Evolutionary conservation across 73 alveolate species (phyloP).

Genomic region (Blepharisma stoltei): DNA sequence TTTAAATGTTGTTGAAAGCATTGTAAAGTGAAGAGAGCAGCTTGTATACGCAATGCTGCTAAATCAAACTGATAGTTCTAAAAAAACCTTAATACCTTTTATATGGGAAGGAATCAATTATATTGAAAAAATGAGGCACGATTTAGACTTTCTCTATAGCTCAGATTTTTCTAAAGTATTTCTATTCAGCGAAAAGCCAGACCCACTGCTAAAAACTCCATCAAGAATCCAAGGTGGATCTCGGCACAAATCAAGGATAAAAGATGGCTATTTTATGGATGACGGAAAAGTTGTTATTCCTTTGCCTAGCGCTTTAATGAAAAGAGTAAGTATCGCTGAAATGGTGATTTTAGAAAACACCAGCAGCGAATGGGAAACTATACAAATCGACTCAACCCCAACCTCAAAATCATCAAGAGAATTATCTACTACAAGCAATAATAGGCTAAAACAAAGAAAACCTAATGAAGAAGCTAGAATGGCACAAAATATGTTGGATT

Average conservation of each 20-base stretch:
- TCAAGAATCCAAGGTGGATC: background rate
- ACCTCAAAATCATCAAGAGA: too few species aligned
- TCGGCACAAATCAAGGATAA: background rate
- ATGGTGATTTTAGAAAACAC: background rate
- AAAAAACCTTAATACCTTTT: slow-evolving; percentile 39
- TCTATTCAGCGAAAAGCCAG: slow-evolving; percentile 48
- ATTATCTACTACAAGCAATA: too few species aligned
- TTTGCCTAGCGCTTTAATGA: background rate
- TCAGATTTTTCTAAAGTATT: slow-evolving; percentile 41
- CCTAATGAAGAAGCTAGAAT: too few species aligned
- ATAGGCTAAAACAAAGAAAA: too few species aligned
- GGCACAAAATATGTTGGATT: too few species aligned
- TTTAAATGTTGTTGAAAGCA: slow-evolving; percentile 27
- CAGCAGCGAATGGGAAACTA: too few species aligned
- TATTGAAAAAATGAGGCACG: slow-evolving; percentile 53
- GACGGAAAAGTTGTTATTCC: slow-evolving; percentile 13
- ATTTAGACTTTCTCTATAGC: slow-evolving; percentile 35
- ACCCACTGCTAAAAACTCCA: slow-evolving; percentile 56
- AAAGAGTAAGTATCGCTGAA: background rate
- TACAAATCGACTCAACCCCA: too few species aligned
- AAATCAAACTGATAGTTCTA: slow-evolving; percentile 16
- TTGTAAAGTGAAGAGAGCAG: slow-evolving; percentile 28
- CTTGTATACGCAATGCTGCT: background rate
- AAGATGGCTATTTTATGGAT: background rate
- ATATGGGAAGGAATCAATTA: slow-evolving; percentile 60